Evolutionary conservation across 805 yeast species (phyloP).

Genomic region (Candida bentonensis): DNA sequence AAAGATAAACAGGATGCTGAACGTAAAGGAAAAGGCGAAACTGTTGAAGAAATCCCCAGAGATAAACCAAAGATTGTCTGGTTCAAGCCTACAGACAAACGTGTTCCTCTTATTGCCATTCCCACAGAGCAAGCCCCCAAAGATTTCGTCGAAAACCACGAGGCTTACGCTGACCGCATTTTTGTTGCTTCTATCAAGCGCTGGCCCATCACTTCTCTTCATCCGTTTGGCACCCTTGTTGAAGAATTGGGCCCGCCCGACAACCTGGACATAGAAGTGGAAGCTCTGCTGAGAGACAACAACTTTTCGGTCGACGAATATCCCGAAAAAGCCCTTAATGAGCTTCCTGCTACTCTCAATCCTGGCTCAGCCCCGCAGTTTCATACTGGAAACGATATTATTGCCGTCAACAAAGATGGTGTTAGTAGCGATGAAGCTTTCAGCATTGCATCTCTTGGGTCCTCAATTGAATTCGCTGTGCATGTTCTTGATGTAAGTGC

Average conservation of each 20-base stretch:
- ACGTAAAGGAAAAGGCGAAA: constrained; percentile 14
- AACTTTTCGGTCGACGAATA: constrained; percentile 29
- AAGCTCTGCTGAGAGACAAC: constrained; percentile 68
- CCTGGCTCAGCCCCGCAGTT: neutral
- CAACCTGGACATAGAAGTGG: constrained; percentile 66
- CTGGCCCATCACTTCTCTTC: constrained; percentile 98
- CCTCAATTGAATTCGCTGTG: constrained; percentile 66
- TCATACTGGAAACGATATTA: constrained; percentile 24
- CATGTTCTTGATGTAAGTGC: constrained; percentile 74
- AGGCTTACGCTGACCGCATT: constrained; percentile 60
- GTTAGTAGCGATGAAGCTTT: constrained; percentile 61
- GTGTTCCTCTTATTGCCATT: constrained; percentile 93
- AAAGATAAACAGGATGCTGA: constrained; percentile 44
- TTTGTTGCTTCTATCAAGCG: constrained; percentile 94
- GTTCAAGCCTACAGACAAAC: constrained; percentile 97
- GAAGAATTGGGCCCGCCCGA: constrained; percentile 74
- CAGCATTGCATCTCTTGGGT: constrained; percentile 52
- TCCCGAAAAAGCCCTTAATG: constrained; percentile 24
- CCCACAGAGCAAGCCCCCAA: constrained; percentile 97
- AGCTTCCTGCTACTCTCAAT: neutral
- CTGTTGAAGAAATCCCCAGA: constrained; percentile 15
- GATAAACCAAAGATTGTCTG: constrained; percentile 88
- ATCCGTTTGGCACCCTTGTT: constrained; percentile 91
- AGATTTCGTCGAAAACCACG: constrained; percentile 89
- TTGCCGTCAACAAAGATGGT: constrained; percentile 48